A percentile compares a stretch with the other conserved stretches of the same genome.
Evolutionary conservation across 2,329 filamentous ascomycete genomes (phyloP).

Genomic region (Acarospora socialis): DNA sequence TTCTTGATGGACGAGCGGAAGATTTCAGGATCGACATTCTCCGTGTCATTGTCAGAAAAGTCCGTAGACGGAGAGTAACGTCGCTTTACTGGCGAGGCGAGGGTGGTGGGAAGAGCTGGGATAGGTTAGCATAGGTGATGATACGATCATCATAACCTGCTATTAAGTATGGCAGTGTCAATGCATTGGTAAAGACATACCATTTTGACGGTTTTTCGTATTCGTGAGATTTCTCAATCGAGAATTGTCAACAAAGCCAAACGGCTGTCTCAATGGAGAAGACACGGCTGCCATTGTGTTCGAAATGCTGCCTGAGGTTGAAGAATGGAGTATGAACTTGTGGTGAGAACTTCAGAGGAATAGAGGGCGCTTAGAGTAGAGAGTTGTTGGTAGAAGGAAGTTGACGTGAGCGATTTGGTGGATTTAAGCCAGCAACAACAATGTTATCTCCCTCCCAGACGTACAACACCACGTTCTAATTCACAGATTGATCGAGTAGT

Average conservation of each 20-base stretch:
- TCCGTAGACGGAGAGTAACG: constrained; percentile 28
- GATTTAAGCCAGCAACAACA: too few relatives aligned
- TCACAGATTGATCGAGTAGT: not conserved
- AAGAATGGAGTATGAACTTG: not conserved
- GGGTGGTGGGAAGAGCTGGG: constrained; percentile 16
- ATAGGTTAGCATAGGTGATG: too few relatives aligned
- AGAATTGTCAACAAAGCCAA: constrained; percentile 19
- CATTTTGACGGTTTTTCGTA: constrained; percentile 31
- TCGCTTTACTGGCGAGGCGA: constrained; percentile 31
- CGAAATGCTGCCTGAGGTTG: not conserved
- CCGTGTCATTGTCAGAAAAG: constrained; percentile 40
- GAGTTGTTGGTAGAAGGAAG: too few relatives aligned
- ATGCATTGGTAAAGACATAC: constrained; percentile 22
- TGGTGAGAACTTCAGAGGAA: too few relatives aligned
- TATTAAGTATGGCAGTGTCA: constrained; percentile 11
- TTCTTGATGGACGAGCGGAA: constrained; percentile 34
- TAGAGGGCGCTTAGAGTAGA: too few relatives aligned
- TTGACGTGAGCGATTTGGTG: too few relatives aligned
- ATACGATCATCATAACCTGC: constrained; percentile 5
- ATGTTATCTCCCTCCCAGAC: too few relatives aligned
- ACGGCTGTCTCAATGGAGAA: constrained; percentile 19
- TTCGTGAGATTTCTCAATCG: constrained; percentile 20
- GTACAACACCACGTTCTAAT: too few relatives aligned
- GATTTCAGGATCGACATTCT: constrained; percentile 44
- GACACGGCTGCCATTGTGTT: constrained; percentile 18